Conservation (phyloP, 1,284 basidiomycete genomes). For the Tranzscheliella williamsii region DNA sequence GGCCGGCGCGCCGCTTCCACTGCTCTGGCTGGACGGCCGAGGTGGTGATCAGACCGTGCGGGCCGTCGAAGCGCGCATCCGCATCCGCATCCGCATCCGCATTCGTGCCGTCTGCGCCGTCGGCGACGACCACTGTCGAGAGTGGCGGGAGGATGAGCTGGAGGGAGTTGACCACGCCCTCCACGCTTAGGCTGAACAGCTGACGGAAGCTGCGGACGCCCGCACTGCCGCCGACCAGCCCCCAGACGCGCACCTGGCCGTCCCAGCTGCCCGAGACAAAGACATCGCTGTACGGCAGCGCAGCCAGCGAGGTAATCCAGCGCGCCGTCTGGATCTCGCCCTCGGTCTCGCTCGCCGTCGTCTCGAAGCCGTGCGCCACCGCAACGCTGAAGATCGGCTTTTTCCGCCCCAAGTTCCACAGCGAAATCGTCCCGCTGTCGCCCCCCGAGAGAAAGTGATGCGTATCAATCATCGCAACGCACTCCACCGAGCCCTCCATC, state of each 20-base stretch:
- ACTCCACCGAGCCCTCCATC: conserved; percentile 88
- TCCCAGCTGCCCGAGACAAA: conserved; percentile 95
- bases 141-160: conserved; percentile 73
- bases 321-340: conserved; percentile 77
- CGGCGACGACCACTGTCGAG: background rate
- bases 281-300: conserved; percentile 83
- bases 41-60: background rate
- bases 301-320: conserved; percentile 85
- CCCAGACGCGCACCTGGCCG: conserved; percentile 82
- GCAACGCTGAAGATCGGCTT: conserved; percentile 85
- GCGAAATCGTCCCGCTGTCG: conserved; percentile 81
- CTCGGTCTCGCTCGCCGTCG: conserved; percentile 69
- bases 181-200: conserved; percentile 69
- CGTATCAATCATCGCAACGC: conserved; percentile 92
- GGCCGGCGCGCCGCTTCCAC: conserved; percentile 28
- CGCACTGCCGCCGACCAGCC: conserved; percentile 69
- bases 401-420: conserved; percentile 94
- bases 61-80: background rate
- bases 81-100: background rate
- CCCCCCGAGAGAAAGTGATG: conserved; percentile 89
- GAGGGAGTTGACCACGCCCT: conserved; percentile 85
- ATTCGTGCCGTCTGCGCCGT: background rate
- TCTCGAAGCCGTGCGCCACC: conserved; percentile 82
- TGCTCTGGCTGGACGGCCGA: conserved; percentile 1
- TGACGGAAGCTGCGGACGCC: conserved; percentile 73